Base-by-base conservation (phyloP, 139 green algal genomes). In the Chlamydomonas sphaeroides region DNA sequence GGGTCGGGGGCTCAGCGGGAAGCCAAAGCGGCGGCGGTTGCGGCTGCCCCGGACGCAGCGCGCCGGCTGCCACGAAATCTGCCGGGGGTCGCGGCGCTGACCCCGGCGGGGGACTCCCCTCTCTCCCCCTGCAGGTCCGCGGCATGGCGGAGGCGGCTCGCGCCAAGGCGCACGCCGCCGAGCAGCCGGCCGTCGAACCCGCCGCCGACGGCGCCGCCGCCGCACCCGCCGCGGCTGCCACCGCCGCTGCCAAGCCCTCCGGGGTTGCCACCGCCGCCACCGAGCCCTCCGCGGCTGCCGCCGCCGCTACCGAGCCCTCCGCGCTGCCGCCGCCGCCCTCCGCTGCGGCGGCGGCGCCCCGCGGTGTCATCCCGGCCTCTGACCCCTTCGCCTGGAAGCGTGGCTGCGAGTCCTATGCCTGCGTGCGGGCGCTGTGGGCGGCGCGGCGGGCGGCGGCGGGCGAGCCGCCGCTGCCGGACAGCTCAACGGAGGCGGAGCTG, bases 331-430 rank as follows among this genome's bases (percentile, higher is more conserved):
- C 17, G 51, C 78, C 7, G 59, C 6, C 23, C n/a, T n/a, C n/a
- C n/a, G 36, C 63, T 3, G 14, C 2, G 17, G 39, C 26, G 17
- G 2, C 20, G 38, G 2, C 0, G 3, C 68, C 28, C 28, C 23
- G 61, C n/a, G 51, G 28, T 41, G 51, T 38, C 42, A 28, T 28
- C 35, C 8, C 48, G 79, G 65, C 15, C 1, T 5, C 35, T 18
- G 74, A 81, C 42, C n/a, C 32, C 28, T 70, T 49, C 36, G 59
- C 5, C 14, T 81, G 74, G 74, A 96, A 95, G 77, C 85, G 91
- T 0, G 39, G 72, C 25, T 92, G 92, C 59, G 85, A 89, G 68
- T 62, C 91, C 65, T 92, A 62, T 39, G 77, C 76, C 33, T 70
- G 56, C 21, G 68, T 81, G 69, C 39, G 57, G 45, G 68, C 71